Conservation (phyloP, 768 basidiomycete genomes). For the Hygrophorus pudorinus region DNA sequence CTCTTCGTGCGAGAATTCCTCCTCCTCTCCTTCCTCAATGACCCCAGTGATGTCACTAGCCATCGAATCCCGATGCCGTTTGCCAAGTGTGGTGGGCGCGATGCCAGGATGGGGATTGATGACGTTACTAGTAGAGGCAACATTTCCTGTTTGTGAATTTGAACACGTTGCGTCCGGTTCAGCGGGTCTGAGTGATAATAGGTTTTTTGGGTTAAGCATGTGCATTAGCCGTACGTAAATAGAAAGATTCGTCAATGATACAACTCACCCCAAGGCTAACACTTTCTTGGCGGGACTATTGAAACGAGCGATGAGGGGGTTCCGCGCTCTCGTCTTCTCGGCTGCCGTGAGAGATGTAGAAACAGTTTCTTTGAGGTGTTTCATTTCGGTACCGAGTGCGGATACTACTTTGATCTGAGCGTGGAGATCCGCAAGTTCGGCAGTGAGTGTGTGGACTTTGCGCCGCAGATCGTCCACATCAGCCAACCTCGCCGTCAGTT, state of each 20-base stretch:
- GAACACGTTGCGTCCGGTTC: too few relatives aligned
- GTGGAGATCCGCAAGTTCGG: slow-evolving; percentile 21
- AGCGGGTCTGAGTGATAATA: too few relatives aligned
- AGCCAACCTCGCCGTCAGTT: slow-evolving; percentile 24
- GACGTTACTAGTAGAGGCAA: slow-evolving; percentile 8
- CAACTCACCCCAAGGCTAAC: background rate
- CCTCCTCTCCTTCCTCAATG: slow-evolving; percentile 33
- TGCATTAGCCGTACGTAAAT: background rate
- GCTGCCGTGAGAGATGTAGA: background rate
- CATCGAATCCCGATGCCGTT: slow-evolving; percentile 47
- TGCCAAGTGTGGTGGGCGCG: slow-evolving; percentile 47
- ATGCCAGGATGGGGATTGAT: slow-evolving; percentile 27
- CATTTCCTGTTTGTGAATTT: background rate
- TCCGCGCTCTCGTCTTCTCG: background rate
- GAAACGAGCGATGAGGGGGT: background rate
- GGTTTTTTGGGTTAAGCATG: too few relatives aligned
- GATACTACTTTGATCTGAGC: slow-evolving; percentile 14
- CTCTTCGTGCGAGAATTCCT: slow-evolving; percentile 25
- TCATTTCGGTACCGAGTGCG: slow-evolving; percentile 14
- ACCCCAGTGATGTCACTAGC: slow-evolving; percentile 31
- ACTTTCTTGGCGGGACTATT: slow-evolving; percentile 1
- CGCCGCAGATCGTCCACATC: slow-evolving; percentile 24
- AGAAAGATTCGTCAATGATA: background rate
- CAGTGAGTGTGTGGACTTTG: slow-evolving; percentile 25
- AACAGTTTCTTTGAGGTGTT: background rate